These are phyloP conservation scores for Podospora sp. DNA, from an alignment of 495 filamentous ascomycete genomes.

Conservation along the genomic window DNA sequence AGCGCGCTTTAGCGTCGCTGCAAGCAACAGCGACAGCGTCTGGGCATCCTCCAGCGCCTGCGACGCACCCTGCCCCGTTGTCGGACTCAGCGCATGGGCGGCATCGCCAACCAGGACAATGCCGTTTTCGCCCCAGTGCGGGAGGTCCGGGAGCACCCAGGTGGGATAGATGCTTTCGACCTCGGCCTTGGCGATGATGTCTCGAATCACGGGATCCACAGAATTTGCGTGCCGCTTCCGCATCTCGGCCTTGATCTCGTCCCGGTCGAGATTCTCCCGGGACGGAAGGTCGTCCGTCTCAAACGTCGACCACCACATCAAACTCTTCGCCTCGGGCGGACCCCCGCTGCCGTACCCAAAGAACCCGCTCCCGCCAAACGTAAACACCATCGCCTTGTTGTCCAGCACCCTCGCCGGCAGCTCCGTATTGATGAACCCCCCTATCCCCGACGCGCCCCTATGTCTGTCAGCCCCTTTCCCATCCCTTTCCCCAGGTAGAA, in stretches of 20 bases:
- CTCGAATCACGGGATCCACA: constrained; percentile 54
- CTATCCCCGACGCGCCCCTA: constrained; percentile 54
- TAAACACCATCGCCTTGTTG: constrained; percentile 55
- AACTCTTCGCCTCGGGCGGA: constrained; percentile 39
- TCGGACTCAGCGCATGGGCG: constrained; percentile 51
- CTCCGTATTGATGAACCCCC: constrained; percentile 51
- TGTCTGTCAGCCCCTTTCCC: not conserved
- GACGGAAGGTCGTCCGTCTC: constrained; percentile 42
- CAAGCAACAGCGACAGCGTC: constrained; percentile 34
- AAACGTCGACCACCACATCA: constrained; percentile 57
- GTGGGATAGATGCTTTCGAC: constrained; percentile 57
- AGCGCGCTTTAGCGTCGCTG: constrained; percentile 18
- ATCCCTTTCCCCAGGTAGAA: not conserved
- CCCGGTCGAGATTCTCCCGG: constrained; percentile 41
- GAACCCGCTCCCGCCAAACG: constrained; percentile 58
- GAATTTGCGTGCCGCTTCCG: constrained; percentile 49
- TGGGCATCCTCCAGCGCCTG: constrained; percentile 43
- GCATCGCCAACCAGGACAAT: constrained; percentile 50
- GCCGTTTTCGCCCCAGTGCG: constrained; percentile 27
- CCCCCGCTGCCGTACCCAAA: constrained; percentile 57
- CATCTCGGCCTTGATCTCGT: constrained; percentile 45
- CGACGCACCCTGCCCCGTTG: constrained; percentile 42
- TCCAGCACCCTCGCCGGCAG: constrained; percentile 29
- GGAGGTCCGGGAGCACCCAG: constrained; percentile 53
- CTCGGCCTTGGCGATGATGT: constrained; percentile 43